Percentiles rank a stretch among this genome's conserved stretches.
Evolutionary conservation across 2,329 filamentous ascomycete genomes (phyloP).

Genomic region (Colletotrichum sublineola): DNA sequence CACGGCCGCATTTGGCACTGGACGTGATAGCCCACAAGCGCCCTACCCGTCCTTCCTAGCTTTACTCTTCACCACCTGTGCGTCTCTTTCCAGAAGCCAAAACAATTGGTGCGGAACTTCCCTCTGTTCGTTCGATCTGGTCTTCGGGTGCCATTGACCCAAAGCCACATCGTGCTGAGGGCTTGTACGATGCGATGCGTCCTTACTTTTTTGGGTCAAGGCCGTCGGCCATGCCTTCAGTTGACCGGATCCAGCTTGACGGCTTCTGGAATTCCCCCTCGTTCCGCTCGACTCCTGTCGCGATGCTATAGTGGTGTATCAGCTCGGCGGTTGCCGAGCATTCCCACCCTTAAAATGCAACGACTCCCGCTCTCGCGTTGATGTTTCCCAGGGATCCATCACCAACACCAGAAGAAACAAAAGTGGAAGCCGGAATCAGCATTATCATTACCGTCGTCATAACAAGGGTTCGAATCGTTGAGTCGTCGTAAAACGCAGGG

Average conservation of each 20-base stretch:
- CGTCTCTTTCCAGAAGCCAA: background rate
- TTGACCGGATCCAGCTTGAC: slow-evolving; percentile 25
- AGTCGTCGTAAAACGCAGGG: background rate
- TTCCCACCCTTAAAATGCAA: background rate
- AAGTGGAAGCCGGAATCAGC: background rate
- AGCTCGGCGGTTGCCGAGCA: background rate
- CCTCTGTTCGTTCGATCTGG: background rate
- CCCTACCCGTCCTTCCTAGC: background rate
- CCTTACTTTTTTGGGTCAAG: background rate
- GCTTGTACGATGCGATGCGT: background rate
- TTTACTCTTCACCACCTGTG: background rate
- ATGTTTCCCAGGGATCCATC: background rate
- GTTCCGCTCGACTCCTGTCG: background rate
- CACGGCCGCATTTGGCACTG: background rate
- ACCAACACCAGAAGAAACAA: background rate
- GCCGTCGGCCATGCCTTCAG: background rate
- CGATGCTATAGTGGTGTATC: slow-evolving; percentile 1
- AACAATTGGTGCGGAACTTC: background rate
- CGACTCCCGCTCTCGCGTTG: background rate
- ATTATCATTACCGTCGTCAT: background rate
- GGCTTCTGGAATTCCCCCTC: slow-evolving; percentile 14
- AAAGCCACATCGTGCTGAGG: slow-evolving; percentile 11
- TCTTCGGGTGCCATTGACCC: background rate
- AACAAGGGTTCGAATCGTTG: too few species aligned
- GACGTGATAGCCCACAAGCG: background rate